Conservation (phyloP, 352 stramenopile species). For the Peronosclerospora sorghi region DNA sequence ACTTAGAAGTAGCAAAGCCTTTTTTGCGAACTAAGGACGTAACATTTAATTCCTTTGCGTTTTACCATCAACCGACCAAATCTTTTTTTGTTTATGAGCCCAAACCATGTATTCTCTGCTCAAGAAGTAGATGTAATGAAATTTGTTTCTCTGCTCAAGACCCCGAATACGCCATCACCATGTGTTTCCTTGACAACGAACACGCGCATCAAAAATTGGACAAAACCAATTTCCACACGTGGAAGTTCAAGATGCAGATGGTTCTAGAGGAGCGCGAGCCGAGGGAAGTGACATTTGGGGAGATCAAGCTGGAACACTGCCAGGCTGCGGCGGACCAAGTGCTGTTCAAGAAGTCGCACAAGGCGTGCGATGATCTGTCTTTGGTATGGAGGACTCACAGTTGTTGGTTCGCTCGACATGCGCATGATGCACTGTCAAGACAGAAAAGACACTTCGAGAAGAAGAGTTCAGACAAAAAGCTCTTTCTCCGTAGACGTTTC, state of each 20-base stretch:
- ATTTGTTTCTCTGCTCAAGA: no score
- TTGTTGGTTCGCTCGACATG: neutral
- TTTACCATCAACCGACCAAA: neutral
- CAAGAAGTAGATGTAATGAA: no score
- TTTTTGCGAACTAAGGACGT: neutral
- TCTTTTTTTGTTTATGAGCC: neutral
- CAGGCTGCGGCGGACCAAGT: neutral
- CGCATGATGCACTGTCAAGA: no score
- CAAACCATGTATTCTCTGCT: neutral
- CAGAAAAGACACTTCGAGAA: no score
- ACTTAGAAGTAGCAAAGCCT: no score
- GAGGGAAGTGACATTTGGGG: neutral
- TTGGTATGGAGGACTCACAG: neutral
- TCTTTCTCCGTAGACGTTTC: neutral
- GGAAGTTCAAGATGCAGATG: no score
- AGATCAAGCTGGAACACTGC: neutral
- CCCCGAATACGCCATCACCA: neutral
- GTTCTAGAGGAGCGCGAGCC: neutral
- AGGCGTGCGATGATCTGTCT: neutral
- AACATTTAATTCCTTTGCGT: neutral
- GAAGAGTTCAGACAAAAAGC: neutral
- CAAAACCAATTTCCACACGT: neutral
- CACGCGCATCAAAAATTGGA: neutral
- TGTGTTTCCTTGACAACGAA: neutral
- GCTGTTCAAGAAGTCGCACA: neutral